A percentile compares a stretch with the other conserved stretches of the same genome.
phyloP scores from a whole-genome alignment of 75 land plant genomes.

The Pinus taeda region DNA sequence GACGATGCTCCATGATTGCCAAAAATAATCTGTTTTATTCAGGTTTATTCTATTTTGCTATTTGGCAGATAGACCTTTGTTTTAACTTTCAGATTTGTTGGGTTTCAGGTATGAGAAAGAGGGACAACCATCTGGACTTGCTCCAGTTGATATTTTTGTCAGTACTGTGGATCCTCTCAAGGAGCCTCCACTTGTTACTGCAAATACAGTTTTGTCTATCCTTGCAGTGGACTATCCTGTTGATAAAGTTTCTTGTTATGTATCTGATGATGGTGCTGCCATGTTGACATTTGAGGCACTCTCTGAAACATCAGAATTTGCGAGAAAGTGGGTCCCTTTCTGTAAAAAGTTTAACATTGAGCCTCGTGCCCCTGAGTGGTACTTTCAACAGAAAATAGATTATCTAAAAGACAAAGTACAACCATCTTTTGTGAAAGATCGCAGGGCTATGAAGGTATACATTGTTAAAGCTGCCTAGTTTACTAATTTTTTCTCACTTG shows the following conservation, averaged over 20 bases:
- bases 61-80: background rate
- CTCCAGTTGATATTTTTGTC: constrained; percentile 39
- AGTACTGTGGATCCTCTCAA: constrained; percentile 63
- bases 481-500: background rate
- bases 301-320: constrained; percentile 76
- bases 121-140: constrained; percentile 41
- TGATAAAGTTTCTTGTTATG: constrained; percentile 59
- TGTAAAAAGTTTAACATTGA: constrained; percentile 73
- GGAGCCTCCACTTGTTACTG: constrained; percentile 56
- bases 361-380: constrained; percentile 74
- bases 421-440: constrained; percentile 61
- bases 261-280: constrained; percentile 65
- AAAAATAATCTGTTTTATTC: background rate
- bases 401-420: constrained; percentile 72
- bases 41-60: background rate
- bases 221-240: constrained; percentile 54
- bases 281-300: constrained; percentile 66
- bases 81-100: background rate
- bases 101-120: constrained; percentile 69
- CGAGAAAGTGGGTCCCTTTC: constrained; percentile 79
- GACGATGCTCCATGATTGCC: background rate
- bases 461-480: background rate
- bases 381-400: constrained; percentile 69
- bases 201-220: constrained; percentile 55
- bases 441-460: constrained; percentile 70